phyloP scores from a whole-genome alignment of 2,329 filamentous ascomycete species.

The Cercospora citrullina region DNA sequence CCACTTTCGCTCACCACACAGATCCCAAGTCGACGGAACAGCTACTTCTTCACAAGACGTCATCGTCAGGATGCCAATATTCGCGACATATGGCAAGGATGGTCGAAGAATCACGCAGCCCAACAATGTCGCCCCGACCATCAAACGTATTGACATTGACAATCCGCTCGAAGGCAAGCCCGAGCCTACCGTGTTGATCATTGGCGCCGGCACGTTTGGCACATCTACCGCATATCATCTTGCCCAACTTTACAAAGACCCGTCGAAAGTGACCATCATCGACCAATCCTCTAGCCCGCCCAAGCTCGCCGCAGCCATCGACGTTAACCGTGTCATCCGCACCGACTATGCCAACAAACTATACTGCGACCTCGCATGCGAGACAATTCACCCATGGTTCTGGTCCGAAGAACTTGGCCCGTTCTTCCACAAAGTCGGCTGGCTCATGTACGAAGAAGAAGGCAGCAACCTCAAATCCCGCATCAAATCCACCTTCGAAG shows the following conservation, averaged over 20 bases:
- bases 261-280: conserved; percentile 57
- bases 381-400: conserved; percentile 44
- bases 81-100: conserved; percentile 11
- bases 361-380: conserved; percentile 39
- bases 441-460: conserved; percentile 55
- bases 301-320: conserved; percentile 43
- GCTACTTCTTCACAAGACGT: background rate
- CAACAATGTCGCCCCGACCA: conserved; percentile 14
- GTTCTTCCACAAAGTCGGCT: conserved; percentile 61
- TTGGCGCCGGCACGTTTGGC: conserved; percentile 32
- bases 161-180: conserved; percentile 20
- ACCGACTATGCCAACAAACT: conserved; percentile 35
- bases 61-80: conserved; percentile 9
- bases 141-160: conserved; percentile 22
- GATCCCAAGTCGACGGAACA: background rate
- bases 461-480: conserved; percentile 42
- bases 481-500: conserved; percentile 55
- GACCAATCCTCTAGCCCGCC: conserved; percentile 56
- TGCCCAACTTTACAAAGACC: conserved; percentile 49
- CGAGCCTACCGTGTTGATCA: conserved; percentile 28
- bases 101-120: conserved; percentile 15
- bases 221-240: conserved; percentile 31
- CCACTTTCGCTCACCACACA: background rate
- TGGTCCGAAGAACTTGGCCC: conserved; percentile 33
- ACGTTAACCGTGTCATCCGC: conserved; percentile 39